Percentiles rank a stretch among this genome's conserved stretches.
phyloP scores from a whole-genome alignment of 177 flowering plant genomes.

The Telopea speciosissima region DNA sequence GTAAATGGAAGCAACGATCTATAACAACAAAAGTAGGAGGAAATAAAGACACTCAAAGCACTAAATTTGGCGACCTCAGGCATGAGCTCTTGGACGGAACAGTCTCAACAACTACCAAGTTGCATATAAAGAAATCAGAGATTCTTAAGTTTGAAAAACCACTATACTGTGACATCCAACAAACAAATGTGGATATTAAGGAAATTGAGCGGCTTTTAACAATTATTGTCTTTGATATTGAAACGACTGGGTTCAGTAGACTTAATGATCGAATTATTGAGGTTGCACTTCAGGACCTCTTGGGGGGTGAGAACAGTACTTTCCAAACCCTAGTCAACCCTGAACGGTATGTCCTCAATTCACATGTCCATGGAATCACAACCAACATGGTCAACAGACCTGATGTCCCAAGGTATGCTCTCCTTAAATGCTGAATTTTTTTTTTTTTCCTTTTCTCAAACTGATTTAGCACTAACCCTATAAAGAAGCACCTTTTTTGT shows the following conservation, averaged over 20 bases:
- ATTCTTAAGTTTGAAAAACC: conserved; percentile 6
- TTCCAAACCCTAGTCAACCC: conserved; percentile 87
- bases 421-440: conserved; percentile 1
- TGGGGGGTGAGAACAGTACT: conserved; percentile 83
- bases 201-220: conserved; percentile 44
- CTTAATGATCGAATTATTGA: conserved; percentile 60
- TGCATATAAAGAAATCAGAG: conserved; percentile 12
- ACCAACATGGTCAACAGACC: conserved; percentile 68
- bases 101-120: conserved; percentile 22
- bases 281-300: conserved; percentile 74
- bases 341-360: conserved; percentile 48
- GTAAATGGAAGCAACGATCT: conserved; percentile 37
- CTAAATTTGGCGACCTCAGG: conserved; percentile 26
- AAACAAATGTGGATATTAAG: conserved; percentile 26
- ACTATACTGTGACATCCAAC: conserved; percentile 30
- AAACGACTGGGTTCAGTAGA: conserved; percentile 77
- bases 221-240: conserved; percentile 64
- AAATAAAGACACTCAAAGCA: conserved; percentile 24
- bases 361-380: conserved; percentile 61
- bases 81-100: conserved; percentile 34
- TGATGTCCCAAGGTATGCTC: conserved; percentile 72
- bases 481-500: not conserved
- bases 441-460: not conserved
- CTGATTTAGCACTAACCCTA: not conserved
- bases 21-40: conserved; percentile 34